Percentiles rank a stretch among this genome's conserved stretches.
Evolutionary conservation across 352 stramenopile species (phyloP).

Genomic region (Aphanomyces cochlioides): DNA sequence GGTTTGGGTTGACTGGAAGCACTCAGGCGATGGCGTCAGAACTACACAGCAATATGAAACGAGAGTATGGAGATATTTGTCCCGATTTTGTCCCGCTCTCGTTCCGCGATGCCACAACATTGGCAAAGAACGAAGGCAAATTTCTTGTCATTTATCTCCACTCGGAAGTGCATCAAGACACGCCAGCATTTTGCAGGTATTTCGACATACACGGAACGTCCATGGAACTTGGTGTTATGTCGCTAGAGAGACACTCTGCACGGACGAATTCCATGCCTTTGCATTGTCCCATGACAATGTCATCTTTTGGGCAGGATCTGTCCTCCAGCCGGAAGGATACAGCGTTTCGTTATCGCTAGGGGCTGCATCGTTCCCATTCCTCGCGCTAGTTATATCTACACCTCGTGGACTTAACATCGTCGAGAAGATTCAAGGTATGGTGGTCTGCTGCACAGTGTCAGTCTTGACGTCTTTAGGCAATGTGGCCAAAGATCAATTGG

Average conservation of each 20-base stretch:
- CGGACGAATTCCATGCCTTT: slow-evolving; percentile 61
- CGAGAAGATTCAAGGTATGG: slow-evolving; percentile 78
- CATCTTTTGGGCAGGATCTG: slow-evolving; percentile 76
- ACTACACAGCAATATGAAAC: slow-evolving; percentile 9
- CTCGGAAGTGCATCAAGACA: slow-evolving; percentile 80
- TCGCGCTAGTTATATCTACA: slow-evolving; percentile 74
- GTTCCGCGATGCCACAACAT: slow-evolving; percentile 77
- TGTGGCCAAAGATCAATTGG: slow-evolving; percentile 53
- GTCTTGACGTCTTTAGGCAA: slow-evolving; percentile 41
- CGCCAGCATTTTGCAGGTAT: slow-evolving; percentile 65
- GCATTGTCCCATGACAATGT: slow-evolving; percentile 78
- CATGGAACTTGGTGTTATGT: neutral
- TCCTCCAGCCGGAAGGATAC: slow-evolving; percentile 76
- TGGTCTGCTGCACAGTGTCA: neutral
- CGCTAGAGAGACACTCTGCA: slow-evolving; percentile 48
- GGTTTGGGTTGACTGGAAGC: too few relatives aligned
- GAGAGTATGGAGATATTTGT: slow-evolving; percentile 51
- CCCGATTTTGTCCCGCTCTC: slow-evolving; percentile 76
- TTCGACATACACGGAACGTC: slow-evolving; percentile 1
- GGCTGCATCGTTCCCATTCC: slow-evolving; percentile 75
- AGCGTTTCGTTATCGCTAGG: slow-evolving; percentile 76
- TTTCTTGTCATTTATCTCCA: slow-evolving; percentile 82
- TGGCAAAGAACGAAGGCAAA: slow-evolving; percentile 71
- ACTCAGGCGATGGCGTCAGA: slow-evolving; percentile 1
- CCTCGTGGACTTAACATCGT: slow-evolving; percentile 76